Base-by-base conservation (phyloP, 495 filamentous ascomycete species). In the Aspergillus avenaceus region DNA sequence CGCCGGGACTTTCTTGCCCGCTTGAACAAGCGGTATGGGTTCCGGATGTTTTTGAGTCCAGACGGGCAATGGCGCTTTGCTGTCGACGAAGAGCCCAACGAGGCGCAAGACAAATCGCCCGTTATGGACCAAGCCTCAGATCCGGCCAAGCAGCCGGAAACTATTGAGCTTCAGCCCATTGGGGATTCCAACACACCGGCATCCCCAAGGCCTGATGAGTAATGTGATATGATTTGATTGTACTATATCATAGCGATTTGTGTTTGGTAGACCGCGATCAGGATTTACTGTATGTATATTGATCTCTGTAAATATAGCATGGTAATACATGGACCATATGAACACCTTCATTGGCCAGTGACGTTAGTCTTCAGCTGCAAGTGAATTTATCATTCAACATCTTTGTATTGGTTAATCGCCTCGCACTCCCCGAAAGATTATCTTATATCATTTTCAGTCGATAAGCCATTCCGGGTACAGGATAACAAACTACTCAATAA, bases 11-110 rank as follows among this genome's bases (percentile, higher is more conserved):
- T 70, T 21, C 55, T 71, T 3, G 31, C 51, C 4, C 18, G 54
- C 7, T 36, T 73, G 25, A 45, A 65, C 45, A 73, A 70, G 45
- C 63, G 66, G 0, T 73, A 73, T 18, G 59, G 45, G 0, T 73
- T 73, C 47, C 66, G 70, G 24, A 62, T 62, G 61, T 72, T 72
- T 25, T 45, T 63, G 52, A 54, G 58, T 0, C 49, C 52, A 9
- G 67, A 72, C 34, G 59, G 58, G 25, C 62, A 62, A 12, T 70
- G 56, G 64, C 61, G 69, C 22, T 72, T 61, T 48, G 67, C 67
- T 1, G 67, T 72, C 2, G 69, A 72, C 16, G 62, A 72, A 47
- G 69, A 72, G 36, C 52, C 62, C 0, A 23, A 37, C n/a, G 21
- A 31, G n/a, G 53, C 53, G 9, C 28, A 48, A 2, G 23, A 47